Conservation (phyloP, 129 eudicot genomes). For the Helianthus annuus region DNA sequence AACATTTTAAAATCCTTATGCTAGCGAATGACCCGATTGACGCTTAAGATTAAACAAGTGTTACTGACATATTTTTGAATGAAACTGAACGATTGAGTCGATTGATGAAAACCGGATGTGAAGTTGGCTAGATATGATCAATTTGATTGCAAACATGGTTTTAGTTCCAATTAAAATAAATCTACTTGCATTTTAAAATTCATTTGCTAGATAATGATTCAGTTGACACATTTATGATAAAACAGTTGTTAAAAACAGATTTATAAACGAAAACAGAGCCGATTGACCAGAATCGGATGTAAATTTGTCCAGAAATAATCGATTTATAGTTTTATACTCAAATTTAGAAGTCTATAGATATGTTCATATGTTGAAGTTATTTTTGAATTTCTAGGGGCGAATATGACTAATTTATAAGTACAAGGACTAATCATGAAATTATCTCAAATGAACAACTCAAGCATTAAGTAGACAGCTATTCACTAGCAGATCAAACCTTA, state of each 20-base stretch:
- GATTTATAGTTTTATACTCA: too few relatives aligned
- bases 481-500: slow-evolving; percentile 18
- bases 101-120: slow-evolving; percentile 6
- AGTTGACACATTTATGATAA: too few relatives aligned
- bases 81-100: not conserved
- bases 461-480: slow-evolving; percentile 10
- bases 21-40: not conserved
- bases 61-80: not conserved
- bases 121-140: not conserved
- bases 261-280: too few relatives aligned
- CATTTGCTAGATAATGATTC: too few relatives aligned
- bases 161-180: slow-evolving; percentile 3
- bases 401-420: slow-evolving; percentile 5
- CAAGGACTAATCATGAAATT: not conserved
- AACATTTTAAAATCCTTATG: not conserved
- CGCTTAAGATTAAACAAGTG: not conserved
- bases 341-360: not conserved
- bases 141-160: not conserved
- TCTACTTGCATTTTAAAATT: slow-evolving; percentile 6
- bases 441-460: not conserved
- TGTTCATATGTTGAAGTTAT: not conserved
- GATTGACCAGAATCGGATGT: too few relatives aligned
- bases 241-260: too few relatives aligned
- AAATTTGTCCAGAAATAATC: too few relatives aligned
- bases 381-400: slow-evolving; percentile 4